Conservation (phyloP, 306 rosid species). For the Heteromeles arbutifolia region DNA sequence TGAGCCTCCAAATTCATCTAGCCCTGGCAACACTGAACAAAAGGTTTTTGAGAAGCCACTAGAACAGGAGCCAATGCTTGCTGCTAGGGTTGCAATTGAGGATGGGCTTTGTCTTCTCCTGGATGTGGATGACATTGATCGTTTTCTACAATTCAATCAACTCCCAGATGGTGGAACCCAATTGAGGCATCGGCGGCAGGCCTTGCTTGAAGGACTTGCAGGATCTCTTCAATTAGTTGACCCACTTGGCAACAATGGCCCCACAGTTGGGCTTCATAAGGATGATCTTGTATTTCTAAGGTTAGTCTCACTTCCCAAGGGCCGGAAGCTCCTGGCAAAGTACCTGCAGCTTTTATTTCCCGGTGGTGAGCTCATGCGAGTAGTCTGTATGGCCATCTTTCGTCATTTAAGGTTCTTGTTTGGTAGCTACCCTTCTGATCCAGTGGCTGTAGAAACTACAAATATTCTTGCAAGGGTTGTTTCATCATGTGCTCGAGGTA, state of each 20-base stretch:
- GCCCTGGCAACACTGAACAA: slow-evolving; percentile 49
- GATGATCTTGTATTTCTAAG: slow-evolving; percentile 84
- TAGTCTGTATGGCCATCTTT: slow-evolving; percentile 92
- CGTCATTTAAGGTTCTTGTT: slow-evolving; percentile 83
- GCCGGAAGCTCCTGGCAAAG: slow-evolving; percentile 68
- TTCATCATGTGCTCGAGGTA: slow-evolving; percentile 48
- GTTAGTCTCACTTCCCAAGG: slow-evolving; percentile 81
- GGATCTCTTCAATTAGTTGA: slow-evolving; percentile 85
- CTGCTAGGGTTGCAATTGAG: slow-evolving; percentile 82
- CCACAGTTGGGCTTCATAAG: slow-evolving; percentile 55
- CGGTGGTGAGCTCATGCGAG: slow-evolving; percentile 72
- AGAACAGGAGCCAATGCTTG: slow-evolving; percentile 97
- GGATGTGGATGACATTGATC: slow-evolving; percentile 94
- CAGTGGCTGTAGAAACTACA: slow-evolving; percentile 54
- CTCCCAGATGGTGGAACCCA: slow-evolving; percentile 70
- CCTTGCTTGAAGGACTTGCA: slow-evolving; percentile 69
- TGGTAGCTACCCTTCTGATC: slow-evolving; percentile 71
- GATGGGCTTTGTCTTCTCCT: slow-evolving; percentile 93
- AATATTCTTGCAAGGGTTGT: slow-evolving; percentile 64
- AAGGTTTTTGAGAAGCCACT: slow-evolving; percentile 78
- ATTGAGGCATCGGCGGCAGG: slow-evolving; percentile 59
- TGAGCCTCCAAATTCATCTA: slow-evolving; percentile 68
- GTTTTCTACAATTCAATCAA: slow-evolving; percentile 82
- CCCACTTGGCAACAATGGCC: slow-evolving; percentile 73
- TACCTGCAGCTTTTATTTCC: slow-evolving; percentile 67